Evolutionary conservation across 345 rosid species (phyloP), one percentile per base, ranked within the genome.

Genomic region (Rhizophora mangle): DNA sequence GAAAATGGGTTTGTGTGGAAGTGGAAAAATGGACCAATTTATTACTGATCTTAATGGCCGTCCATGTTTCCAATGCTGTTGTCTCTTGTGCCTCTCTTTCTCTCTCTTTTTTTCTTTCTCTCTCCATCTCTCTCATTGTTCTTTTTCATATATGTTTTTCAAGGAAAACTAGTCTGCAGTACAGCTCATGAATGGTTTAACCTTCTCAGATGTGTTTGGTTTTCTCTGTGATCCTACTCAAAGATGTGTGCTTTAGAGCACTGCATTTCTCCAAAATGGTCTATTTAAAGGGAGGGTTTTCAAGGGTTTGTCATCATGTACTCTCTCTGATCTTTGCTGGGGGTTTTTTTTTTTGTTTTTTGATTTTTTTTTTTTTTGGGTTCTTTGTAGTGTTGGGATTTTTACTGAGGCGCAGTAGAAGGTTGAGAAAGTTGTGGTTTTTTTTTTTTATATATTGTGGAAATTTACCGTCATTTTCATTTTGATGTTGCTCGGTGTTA

Each of bases 51-150:
- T 75, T 75, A 63, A 55, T 64, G 8, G 20, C 63, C 53, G 52
- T 65, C 43, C 63, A 2, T 58, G 46, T 67, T 74, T 31, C 79
- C 65, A 60, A 64, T 62, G 26, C 76, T 69, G 53, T 31, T 72
- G 20, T 53, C 57, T 9, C 70, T 24, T 55, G 36, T 26, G 16
- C 26, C 47, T 34, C 8, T 27, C 4, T 22, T 21, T 21, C 36
- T 26, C 32, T 29, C 46, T 21, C 8, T 27, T 3, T 22, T 21
- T 21, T 29, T 26, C 32, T 29, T 34, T 21, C 1, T 39, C 24
- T 53, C 27, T 58, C 6, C 51, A 10, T 68, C 46, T 59, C 52
- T 26, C 30, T 39, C 21, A 15, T 27, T 13, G 27, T 56, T 24
- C 29, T 27, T 22, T 16, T 22, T 24, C 60, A 7, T 24, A 19